phyloP scores from a whole-genome alignment of 2,329 filamentous ascomycete genomes.

The Nakataea oryzae region DNA sequence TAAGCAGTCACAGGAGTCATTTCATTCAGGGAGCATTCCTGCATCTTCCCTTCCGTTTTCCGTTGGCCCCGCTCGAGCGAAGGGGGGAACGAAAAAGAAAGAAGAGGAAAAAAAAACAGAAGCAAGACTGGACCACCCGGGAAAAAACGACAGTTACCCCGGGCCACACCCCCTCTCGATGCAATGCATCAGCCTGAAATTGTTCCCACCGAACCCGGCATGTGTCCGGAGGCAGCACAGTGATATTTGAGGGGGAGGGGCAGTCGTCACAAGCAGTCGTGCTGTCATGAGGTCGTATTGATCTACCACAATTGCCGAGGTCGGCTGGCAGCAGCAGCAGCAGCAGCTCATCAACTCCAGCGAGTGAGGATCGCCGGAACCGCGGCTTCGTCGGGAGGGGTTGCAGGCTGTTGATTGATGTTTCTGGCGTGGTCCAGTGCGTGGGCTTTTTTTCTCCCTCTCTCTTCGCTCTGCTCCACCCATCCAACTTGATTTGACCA shows the following conservation, averaged over 20 bases:
- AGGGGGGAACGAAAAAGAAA: no score
- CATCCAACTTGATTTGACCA: background rate
- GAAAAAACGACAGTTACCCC: background rate
- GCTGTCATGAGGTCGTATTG: background rate
- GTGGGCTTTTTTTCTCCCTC: background rate
- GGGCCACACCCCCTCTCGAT: background rate
- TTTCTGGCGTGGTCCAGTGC: background rate
- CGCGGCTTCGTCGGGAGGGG: background rate
- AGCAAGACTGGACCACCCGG: no score
- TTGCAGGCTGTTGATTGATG: no score
- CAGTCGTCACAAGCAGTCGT: no score
- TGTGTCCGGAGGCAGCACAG: background rate
- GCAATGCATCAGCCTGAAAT: background rate
- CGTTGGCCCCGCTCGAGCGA: background rate
- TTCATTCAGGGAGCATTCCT: background rate
- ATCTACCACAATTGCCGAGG: background rate
- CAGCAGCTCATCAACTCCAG: no score
- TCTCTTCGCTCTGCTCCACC: background rate
- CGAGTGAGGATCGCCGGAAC: no score
- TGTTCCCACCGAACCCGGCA: background rate
- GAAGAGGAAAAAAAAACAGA: background rate
- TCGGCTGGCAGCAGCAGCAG: background rate
- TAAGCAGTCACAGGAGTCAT: background rate
- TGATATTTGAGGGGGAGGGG: no score
- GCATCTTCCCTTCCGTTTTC: background rate